Evolutionary conservation across 192 early-diverging fungal species (phyloP).

Genomic region (Coemansia sp.): DNA sequence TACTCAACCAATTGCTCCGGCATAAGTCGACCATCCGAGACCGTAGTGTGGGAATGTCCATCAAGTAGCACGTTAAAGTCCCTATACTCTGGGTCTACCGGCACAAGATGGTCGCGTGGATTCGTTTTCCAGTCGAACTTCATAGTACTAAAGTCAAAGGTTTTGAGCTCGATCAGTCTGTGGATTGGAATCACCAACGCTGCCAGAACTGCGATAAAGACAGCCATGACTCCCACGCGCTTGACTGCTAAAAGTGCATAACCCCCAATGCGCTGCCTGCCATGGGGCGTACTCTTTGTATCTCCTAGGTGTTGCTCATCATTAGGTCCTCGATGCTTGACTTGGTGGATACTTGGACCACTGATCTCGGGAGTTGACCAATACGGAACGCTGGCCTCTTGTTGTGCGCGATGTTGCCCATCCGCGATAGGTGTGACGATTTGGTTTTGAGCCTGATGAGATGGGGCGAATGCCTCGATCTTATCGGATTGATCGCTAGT

Average conservation of each 20-base stretch:
- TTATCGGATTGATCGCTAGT: background rate
- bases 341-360: no score
- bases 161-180: constrained; percentile 8
- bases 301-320: background rate
- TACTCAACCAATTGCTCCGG: constrained; percentile 62
- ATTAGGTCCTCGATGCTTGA: no score
- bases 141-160: constrained; percentile 15
- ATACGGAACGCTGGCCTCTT: background rate
- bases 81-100: constrained; percentile 20
- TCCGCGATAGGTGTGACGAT: background rate
- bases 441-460: background rate
- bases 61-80: constrained; percentile 62
- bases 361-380: background rate
- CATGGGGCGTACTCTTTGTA: background rate
- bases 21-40: constrained; percentile 63
- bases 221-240: constrained; percentile 9
- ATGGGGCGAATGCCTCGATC: no score
- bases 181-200: constrained; percentile 20
- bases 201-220: constrained; percentile 9
- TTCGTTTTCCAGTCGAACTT: constrained; percentile 28
- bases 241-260: constrained; percentile 8
- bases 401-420: background rate
- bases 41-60: constrained; percentile 64
- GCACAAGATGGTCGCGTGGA: constrained; percentile 22
- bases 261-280: background rate